Conservation (phyloP, 441 rosid genomes). For the Gossypium davidsonii region DNA sequence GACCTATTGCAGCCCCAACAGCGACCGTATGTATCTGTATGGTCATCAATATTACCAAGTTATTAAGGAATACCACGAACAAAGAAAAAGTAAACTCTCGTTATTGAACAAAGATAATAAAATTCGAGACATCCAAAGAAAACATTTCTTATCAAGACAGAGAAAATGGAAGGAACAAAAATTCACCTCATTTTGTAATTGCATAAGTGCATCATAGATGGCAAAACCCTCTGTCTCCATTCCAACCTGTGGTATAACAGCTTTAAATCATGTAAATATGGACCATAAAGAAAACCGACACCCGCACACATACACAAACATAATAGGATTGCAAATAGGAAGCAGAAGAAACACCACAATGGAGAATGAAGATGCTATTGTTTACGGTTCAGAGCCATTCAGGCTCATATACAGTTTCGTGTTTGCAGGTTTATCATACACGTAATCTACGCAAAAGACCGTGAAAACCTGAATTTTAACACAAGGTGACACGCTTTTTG, state of each 20-base stretch:
- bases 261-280: background rate
- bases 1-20: slow-evolving; percentile 75
- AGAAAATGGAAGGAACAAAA: slow-evolving; percentile 8
- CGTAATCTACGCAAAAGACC: background rate
- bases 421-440: background rate
- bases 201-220: slow-evolving; percentile 79
- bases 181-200: slow-evolving; percentile 51
- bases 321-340: background rate
- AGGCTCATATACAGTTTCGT: background rate
- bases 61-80: background rate
- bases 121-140: background rate
- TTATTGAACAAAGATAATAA: background rate
- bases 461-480: background rate
- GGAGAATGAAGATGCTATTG: background rate
- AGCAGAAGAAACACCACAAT: background rate
- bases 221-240: slow-evolving; percentile 91
- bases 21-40: slow-evolving; percentile 67
- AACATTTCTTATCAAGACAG: background rate
- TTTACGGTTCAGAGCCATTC: background rate
- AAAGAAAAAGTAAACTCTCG: background rate
- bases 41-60: slow-evolving; percentile 10
- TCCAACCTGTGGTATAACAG: slow-evolving; percentile 49
- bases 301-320: background rate
- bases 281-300: background rate
- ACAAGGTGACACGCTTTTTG: background rate